Evolutionary conservation across 83 land plant species (phyloP), one percentile per base, ranked within the genome.

Genomic region (Picea engelmannii): DNA sequence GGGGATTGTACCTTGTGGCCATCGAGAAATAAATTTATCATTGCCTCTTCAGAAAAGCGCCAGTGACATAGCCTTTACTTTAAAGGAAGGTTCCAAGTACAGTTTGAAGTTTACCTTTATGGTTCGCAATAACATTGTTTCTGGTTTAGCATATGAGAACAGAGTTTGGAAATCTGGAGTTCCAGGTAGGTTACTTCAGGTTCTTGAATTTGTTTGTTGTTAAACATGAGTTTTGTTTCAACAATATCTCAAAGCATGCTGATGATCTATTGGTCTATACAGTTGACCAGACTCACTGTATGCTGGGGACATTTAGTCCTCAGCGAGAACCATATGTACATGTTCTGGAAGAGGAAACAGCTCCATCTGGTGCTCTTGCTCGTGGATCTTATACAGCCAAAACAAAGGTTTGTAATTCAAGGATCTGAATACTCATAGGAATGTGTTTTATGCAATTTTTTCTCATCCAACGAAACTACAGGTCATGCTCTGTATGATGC

Each of bases 251-350:
- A 71, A 58, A 40, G 58, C 24, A 58, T 5, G 70, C n/a, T 82
- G 66, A 38, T 13, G 24, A 21, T 15, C 5, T 42, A 78, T 4
- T 35, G 11, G 79, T 71, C 13, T 68, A 65, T 63, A 52, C 85
- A 90, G 97, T 95, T 62, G 95, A 93, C 79, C 86, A 89, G 65
- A 87, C 79, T 73, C 81, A 77, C 40, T 90, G 85, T 24, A 95
- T 95, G 97, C 63, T 95, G 74, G 97, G 97, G 49, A 91, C 96
- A 10, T 94, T 92, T 84, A 91, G 88, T 78, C 96, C 96, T 21
- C 90, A 91, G 62, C 81, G 76, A 58, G 95, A 93, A 21, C 93
- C 93, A 1, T 91, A 91, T 74, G 79, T 81, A 63, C 87, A 89
- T 62, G 78, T 68, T 40, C 76, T 90, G 55, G 95, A 91, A 11